A percentile compares a stretch with the other conserved stretches of the same genome.
Conservation (phyloP, 2,329 filamentous ascomycete species). For the Xylariaceae sp. region DNA sequence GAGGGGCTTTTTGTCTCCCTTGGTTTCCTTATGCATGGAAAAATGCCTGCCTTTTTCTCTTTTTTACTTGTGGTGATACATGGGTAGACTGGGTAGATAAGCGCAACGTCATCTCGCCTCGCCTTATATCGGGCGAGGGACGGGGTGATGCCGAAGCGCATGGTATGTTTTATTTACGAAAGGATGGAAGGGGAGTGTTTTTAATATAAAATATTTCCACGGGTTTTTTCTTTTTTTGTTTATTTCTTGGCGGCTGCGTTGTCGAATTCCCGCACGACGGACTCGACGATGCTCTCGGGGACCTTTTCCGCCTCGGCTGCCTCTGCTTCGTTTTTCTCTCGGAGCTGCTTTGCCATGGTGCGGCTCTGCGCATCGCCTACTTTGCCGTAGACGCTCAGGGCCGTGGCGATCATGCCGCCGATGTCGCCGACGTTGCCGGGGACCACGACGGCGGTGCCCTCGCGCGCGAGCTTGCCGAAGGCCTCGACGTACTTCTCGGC, state of each 20-base stretch:
- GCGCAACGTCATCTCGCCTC: no score
- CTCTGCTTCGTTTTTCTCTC: slow-evolving; percentile 32
- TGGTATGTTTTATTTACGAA: background rate
- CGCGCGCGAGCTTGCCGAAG: slow-evolving; percentile 86
- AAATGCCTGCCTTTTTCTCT: background rate
- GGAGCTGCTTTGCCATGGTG: slow-evolving; percentile 53
- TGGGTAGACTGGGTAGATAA: no score
- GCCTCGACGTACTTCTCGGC: slow-evolving; percentile 98
- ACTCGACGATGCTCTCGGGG: slow-evolving; percentile 28
- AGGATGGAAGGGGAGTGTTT: background rate
- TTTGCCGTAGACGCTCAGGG: slow-evolving; percentile 92
- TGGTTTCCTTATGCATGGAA: background rate
- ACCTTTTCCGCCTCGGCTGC: slow-evolving; percentile 11
- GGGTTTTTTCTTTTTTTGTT: background rate
- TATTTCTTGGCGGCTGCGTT: slow-evolving; percentile 28
- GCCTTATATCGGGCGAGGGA: background rate
- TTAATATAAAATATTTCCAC: background rate
- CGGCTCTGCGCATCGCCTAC: slow-evolving; percentile 76
- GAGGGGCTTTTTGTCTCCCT: background rate
- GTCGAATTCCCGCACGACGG: slow-evolving; percentile 34
- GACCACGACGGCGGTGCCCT: slow-evolving; percentile 92
- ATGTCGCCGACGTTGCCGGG: slow-evolving; percentile 97
- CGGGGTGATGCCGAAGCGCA: background rate
- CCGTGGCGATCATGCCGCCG: slow-evolving; percentile 92
- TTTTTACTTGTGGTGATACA: slow-evolving; percentile 12